Evolutionary conservation across 768 basidiomycete species (phyloP), one percentile per base, ranked within the genome.

Genomic region (Leccinum barrowsii): DNA sequence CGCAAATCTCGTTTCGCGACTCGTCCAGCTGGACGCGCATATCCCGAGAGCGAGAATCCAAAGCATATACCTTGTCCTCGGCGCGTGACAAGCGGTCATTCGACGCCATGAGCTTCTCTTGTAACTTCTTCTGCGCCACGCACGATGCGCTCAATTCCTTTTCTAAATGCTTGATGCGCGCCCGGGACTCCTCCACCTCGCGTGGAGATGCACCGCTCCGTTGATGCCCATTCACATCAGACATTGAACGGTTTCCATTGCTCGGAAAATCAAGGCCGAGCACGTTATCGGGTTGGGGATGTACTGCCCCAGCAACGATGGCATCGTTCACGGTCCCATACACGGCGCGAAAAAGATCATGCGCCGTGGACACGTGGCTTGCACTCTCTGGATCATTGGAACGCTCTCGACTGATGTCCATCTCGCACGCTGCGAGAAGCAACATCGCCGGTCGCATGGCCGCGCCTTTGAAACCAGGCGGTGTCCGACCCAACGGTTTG

Each of bases 381-480:
- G 37, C 44, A 48, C 62, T 71, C 55, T 65, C 62, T 15, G 67
- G 55, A 58, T 59, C 57, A 28, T 59, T 59, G 2, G 64, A 59
- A 51, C 37, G 60, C 19, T 69, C 70, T 13, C 73, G 69, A 21
- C 71, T 74, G 44, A 72, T 65, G 52, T 72, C 71, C 56, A 74
- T 28, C 47, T 72, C 71, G 58, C 71, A 72, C 2, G 71, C 71
- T n/a, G 73, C 71, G 11, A 72, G 53, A 51, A 74, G 60, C 51
- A 72, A 57, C 64, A 65, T 55, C 2, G 69, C 71, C 13, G 71
- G 71, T 40, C 71, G 71, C 47, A 69, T 56, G 8, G 58, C 60
- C 11, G 70, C 50, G 15, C 52, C 46, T 50, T 55, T 59, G 12
- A 58, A 62, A 37, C 50, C 65, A 17, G 66, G 22, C 44, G 35